Evolutionary conservation across 805 yeast genomes (phyloP).

Genomic region (Myxozyma nipponensis): DNA sequence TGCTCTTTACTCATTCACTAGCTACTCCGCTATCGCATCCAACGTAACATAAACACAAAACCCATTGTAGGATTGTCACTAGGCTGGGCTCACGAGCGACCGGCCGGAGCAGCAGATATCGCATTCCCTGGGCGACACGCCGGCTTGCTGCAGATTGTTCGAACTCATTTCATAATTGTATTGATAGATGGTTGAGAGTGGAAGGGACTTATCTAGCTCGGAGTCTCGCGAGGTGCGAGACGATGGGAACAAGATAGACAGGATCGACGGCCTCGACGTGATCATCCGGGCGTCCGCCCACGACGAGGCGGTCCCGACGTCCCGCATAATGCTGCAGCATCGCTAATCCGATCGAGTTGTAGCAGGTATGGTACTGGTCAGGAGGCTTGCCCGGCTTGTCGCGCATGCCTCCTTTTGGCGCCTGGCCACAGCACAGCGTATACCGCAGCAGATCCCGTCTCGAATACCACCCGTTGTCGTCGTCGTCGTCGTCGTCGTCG

Average conservation of each 20-base stretch:
- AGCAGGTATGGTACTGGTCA: slow-evolving; percentile 90
- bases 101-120: too few relatives aligned
- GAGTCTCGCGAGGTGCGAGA: too few relatives aligned
- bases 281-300: slow-evolving; percentile 7
- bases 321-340: slow-evolving; percentile 49
- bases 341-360: slow-evolving; percentile 72
- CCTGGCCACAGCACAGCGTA: slow-evolving; percentile 74
- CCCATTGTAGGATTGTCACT: too few relatives aligned
- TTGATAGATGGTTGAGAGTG: too few relatives aligned
- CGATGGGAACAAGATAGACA: slow-evolving; percentile 58
- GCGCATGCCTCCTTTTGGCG: slow-evolving; percentile 63
- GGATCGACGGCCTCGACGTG: slow-evolving; percentile 47
- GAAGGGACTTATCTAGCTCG: too few relatives aligned
- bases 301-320: slow-evolving; percentile 25
- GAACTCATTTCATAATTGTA: too few relatives aligned
- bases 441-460: slow-evolving; percentile 57
- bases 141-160: too few relatives aligned
- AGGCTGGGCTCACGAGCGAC: too few relatives aligned
- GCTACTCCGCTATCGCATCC: too few relatives aligned
- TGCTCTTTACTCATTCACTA: too few relatives aligned
- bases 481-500: slow-evolving; percentile 18
- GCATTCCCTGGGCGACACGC: too few relatives aligned
- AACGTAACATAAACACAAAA: too few relatives aligned
- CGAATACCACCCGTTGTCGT: slow-evolving; percentile 45
- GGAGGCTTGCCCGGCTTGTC: slow-evolving; percentile 82